These are phyloP conservation scores for Quercus alba DNA, from an alignment of 306 rosid species.

Conservation along the genomic window DNA sequence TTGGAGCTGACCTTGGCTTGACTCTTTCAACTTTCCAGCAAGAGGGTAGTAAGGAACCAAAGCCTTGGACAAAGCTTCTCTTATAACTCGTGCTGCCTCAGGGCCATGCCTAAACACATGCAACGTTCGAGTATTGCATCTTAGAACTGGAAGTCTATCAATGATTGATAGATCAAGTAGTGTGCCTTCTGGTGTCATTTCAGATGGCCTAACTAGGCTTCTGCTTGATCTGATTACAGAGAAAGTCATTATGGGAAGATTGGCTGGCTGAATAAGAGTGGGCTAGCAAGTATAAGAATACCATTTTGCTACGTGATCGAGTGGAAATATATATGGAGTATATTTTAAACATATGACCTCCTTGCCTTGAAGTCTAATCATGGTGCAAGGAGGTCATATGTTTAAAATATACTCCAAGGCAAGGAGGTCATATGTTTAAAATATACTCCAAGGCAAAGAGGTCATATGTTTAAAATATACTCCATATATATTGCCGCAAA, in stretches of 20 bases:
- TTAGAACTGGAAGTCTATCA: slow-evolving; percentile 48
- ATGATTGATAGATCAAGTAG: slow-evolving; percentile 58
- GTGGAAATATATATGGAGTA: not conserved
- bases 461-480: no score
- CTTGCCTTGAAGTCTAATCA: not conserved
- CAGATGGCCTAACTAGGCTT: slow-evolving; percentile 43
- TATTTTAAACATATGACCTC: not conserved
- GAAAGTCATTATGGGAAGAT: slow-evolving; percentile 27
- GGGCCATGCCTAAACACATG: slow-evolving; percentile 64
- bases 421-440: no score
- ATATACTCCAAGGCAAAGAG: no score
- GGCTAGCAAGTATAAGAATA: not conserved
- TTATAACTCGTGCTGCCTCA: slow-evolving; percentile 38
- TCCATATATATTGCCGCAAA: not conserved
- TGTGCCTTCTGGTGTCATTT: slow-evolving; percentile 36
- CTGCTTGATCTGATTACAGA: slow-evolving; percentile 40
- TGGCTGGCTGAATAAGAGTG: not conserved
- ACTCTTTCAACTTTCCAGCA: slow-evolving; percentile 49
- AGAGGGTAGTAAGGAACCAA: slow-evolving; percentile 76
- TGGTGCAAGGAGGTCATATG: not conserved
- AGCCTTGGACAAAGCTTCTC: slow-evolving; percentile 60
- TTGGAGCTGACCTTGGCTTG: slow-evolving; percentile 26
- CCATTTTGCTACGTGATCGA: not conserved
- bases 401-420: not conserved
- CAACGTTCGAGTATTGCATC: slow-evolving; percentile 62